Base-by-base conservation (phyloP, 202 grass and related monocot genomes). In the Carex sylvatica region DNA sequence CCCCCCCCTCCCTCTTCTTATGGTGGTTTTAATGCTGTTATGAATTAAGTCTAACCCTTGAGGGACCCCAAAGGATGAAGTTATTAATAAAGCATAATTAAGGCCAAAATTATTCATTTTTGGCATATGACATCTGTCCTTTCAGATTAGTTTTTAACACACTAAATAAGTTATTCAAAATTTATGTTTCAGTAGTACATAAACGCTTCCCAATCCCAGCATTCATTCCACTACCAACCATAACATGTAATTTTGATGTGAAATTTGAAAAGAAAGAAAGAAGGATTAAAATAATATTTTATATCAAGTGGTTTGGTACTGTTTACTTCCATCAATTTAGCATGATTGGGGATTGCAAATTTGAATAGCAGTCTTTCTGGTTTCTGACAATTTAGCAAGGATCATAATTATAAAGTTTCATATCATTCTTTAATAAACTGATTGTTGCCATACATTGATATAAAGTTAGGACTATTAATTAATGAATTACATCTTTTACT, bases 81-180 rank as follows among this genome's bases (percentile, higher is more conserved):
- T 38, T 24, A 70, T 82, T 70, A 82, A 82, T 70, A 82, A 67
- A 82, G 63, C 80, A 82, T 67, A 53, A 67, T 70, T 82, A 69
- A 54, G 61, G 63, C 12, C 14, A 15, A 70, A 20, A 67, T 54
- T 10, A n/a, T 38, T 68, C 24, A 69, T 67, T 12, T 65, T 20
- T 69, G 80, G 80, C 23, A 31, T 80, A 26, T 65, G 2, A 20
- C 53, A 59, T 77, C 28, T 59, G 74, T 59, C 74, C 53, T 58
- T 77, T 38, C 15, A 9, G 51, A 18, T 33, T 0, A 58, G 38
- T 24, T 23, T 24, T 58, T 3, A 36, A 38, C 16, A 59, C 9
- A 77, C 0, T 58, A 38, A 36, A 77, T 15, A 77, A 77, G 8
- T 5, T 56, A 22, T 13, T 22, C 9, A 59, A 36, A 58, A 38